Percentiles rank a stretch among this genome's conserved stretches.
Conservation (phyloP, 495 filamentous ascomycete species). For the Venustampulla echinocandica region DNA sequence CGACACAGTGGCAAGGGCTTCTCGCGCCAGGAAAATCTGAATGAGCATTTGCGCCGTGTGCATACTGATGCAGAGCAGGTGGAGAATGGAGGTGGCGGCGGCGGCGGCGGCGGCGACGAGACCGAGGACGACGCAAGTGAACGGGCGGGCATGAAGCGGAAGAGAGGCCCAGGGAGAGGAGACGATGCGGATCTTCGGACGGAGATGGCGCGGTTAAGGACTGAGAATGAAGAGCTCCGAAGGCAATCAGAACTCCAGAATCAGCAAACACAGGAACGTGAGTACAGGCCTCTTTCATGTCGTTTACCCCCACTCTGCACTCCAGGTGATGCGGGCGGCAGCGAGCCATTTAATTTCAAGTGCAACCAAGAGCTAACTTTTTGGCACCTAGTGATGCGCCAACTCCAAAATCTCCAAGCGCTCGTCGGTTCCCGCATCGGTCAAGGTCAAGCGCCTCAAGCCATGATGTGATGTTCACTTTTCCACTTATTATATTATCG, state of each 20-base stretch:
- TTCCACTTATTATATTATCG: background rate
- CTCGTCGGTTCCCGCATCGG: background rate
- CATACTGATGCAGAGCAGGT: constrained; percentile 45
- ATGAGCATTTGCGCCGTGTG: constrained; percentile 77
- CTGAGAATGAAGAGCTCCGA: constrained; percentile 41
- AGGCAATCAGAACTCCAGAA: constrained; percentile 15
- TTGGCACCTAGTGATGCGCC: background rate
- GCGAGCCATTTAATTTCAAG: background rate
- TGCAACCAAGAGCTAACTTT: background rate
- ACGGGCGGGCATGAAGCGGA: constrained; percentile 19
- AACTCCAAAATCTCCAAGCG: background rate
- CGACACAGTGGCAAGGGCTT: constrained; percentile 71
- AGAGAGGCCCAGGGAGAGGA: constrained; percentile 19
- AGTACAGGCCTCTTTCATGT: constrained; percentile 13
- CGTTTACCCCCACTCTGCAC: background rate
- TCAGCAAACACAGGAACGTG: constrained; percentile 25
- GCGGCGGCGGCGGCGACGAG: constrained; percentile 19
- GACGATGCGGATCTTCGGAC: constrained; percentile 41
- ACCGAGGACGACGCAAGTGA: constrained; percentile 9
- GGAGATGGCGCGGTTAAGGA: constrained; percentile 49
- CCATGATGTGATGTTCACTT: constrained; percentile 1
- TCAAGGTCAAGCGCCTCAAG: background rate
- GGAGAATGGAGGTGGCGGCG: too few species aligned
- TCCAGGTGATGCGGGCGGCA: background rate
- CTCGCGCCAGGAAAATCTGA: constrained; percentile 76